These are phyloP conservation scores for Metahyphopichia silvanorum DNA, from an alignment of 805 yeast genomes.

Conservation along the genomic window DNA sequence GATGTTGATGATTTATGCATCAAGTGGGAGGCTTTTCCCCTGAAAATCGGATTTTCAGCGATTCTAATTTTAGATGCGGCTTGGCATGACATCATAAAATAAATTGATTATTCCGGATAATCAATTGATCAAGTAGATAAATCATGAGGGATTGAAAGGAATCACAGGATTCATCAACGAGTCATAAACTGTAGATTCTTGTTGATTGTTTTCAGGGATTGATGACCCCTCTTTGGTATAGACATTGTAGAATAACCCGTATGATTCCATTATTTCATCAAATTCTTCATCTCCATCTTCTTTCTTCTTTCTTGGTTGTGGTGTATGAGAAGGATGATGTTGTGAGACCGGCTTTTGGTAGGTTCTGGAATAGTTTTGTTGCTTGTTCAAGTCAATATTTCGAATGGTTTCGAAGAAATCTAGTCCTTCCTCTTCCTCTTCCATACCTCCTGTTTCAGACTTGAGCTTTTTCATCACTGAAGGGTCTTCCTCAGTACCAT, in stretches of 20 bases:
- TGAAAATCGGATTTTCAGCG: too few species aligned
- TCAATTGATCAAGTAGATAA: too few species aligned
- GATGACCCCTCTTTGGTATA: constrained; percentile 32
- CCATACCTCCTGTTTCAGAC: constrained; percentile 14
- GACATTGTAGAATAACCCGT: constrained; percentile 36
- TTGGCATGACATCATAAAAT: too few species aligned
- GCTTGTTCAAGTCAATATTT: constrained; percentile 33
- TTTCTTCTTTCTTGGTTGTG: constrained; percentile 8
- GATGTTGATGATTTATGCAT: too few species aligned
- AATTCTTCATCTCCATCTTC: constrained; percentile 18
- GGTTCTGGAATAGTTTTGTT: constrained; percentile 6
- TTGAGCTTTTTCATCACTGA: constrained; percentile 4
- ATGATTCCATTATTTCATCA: constrained; percentile 31
- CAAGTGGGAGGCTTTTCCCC: too few species aligned
- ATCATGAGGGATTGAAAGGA: constrained; percentile 41
- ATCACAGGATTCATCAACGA: constrained; percentile 31
- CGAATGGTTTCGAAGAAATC: constrained; percentile 75
- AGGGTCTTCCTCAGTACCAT: background rate
- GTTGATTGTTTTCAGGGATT: constrained; percentile 11
- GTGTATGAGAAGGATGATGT: constrained; percentile 50
- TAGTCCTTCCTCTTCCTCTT: constrained; percentile 57
- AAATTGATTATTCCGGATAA: too few species aligned
- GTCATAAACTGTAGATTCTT: constrained; percentile 19
- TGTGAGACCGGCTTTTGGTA: constrained; percentile 45
- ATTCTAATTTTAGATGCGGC: too few species aligned